These are phyloP conservation scores for Leavenworthia alabamica DNA, from an alignment of 345 rosid genomes.

Conservation along the genomic window DNA sequence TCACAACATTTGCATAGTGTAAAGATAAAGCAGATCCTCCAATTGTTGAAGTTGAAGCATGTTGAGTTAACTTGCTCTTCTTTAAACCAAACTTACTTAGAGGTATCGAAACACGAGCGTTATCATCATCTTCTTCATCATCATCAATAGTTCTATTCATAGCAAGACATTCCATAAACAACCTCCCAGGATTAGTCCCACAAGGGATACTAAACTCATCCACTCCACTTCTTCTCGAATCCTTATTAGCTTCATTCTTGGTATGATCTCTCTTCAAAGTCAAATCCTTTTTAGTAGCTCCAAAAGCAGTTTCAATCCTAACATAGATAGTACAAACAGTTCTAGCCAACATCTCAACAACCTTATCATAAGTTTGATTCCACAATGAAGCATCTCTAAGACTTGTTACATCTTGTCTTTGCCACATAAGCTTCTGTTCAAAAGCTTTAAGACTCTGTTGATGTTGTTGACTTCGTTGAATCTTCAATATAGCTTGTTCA, in stretches of 20 bases:
- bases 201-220: constrained; percentile 54
- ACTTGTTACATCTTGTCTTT: constrained; percentile 85
- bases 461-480: constrained; percentile 60
- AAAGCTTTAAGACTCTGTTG: constrained; percentile 79
- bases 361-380: constrained; percentile 86
- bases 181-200: constrained; percentile 73
- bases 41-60: constrained; percentile 58
- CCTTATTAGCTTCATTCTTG: constrained; percentile 33
- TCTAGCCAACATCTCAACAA: constrained; percentile 81
- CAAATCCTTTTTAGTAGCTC: constrained; percentile 20
- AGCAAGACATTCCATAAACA: constrained; percentile 79
- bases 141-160: constrained; percentile 39
- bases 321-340: constrained; percentile 81
- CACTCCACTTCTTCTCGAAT: constrained; percentile 40
- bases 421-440: constrained; percentile 94
- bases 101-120: constrained; percentile 36
- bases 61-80: constrained; percentile 46
- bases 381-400: constrained; percentile 83
- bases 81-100: constrained; percentile 39
- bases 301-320: constrained; percentile 60
- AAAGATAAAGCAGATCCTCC: constrained; percentile 91
- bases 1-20: constrained; percentile 84
- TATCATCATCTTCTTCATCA: constrained; percentile 29
- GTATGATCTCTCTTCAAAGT: constrained; percentile 46
- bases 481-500: constrained; percentile 77